phyloP scores from a whole-genome alignment of 306 rosid species.

The Cucumis sativus region DNA sequence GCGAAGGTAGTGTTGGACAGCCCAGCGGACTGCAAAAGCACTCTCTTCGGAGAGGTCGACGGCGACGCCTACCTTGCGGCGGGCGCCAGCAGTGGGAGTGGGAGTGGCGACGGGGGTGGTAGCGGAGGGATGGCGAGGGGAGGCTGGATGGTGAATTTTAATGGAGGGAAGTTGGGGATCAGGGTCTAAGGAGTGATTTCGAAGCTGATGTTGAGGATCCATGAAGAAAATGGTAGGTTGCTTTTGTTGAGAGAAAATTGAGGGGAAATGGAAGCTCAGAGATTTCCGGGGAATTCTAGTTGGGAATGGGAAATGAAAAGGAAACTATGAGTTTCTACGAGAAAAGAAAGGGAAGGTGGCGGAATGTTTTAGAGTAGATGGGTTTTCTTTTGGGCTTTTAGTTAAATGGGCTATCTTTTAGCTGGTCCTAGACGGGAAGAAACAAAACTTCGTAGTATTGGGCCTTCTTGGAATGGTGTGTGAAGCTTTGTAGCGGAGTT shows the following conservation, averaged over 20 bases:
- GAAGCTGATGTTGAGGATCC: constrained; percentile 34
- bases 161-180: constrained; percentile 83
- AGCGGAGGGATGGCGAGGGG: constrained; percentile 56
- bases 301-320: background rate
- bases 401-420: background rate
- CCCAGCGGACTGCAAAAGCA: constrained; percentile 93
- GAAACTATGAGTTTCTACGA: background rate
- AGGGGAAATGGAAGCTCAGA: background rate
- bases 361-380: background rate
- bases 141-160: constrained; percentile 83
- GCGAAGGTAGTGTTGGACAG: constrained; percentile 83
- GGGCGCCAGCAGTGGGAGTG: constrained; percentile 93
- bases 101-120: constrained; percentile 37
- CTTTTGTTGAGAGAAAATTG: background rate
- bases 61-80: constrained; percentile 91
- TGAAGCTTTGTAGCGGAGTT: no score
- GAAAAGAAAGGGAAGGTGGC: background rate
- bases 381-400: background rate
- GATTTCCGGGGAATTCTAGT: background rate
- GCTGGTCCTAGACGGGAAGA: background rate
- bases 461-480: background rate
- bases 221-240: background rate
- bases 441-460: background rate
- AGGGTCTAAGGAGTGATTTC: constrained; percentile 24
- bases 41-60: constrained; percentile 95